These are phyloP conservation scores for Zygoascus meyerae DNA, from an alignment of 1,139 yeast species.

Conservation along the genomic window DNA sequence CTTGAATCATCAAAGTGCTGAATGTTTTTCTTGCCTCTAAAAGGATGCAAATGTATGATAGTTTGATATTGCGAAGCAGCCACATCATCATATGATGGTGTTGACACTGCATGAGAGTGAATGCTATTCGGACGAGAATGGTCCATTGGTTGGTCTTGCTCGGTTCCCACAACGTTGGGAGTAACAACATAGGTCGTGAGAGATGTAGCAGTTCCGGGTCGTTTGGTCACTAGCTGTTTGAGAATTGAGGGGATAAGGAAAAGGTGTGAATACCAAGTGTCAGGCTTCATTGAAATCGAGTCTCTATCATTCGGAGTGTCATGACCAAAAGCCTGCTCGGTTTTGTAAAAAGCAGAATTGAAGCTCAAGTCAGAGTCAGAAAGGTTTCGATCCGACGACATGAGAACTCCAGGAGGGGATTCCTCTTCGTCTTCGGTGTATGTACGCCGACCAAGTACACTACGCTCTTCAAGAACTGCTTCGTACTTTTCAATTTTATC, in stretches of 20 bases:
- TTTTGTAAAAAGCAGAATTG: too few species aligned
- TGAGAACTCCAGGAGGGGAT: not conserved
- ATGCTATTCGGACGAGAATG: not conserved
- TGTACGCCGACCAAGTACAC: slow-evolving; percentile 70
- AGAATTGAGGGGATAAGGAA: not conserved
- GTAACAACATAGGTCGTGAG: slow-evolving; percentile 3
- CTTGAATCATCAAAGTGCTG: not conserved
- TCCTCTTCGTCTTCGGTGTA: slow-evolving; percentile 54
- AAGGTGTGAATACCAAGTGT: not conserved
- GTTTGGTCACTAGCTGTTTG: not conserved
- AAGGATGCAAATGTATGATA: slow-evolving; percentile 9
- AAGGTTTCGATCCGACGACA: not conserved
- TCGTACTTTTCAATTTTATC: slow-evolving; percentile 59
- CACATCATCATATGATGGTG: not conserved
- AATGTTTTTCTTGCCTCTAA: not conserved
- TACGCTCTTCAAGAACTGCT: slow-evolving; percentile 59
- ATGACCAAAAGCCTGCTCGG: too few species aligned
- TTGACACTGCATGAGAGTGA: not conserved
- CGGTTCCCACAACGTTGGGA: not conserved
- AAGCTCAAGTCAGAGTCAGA: too few species aligned
- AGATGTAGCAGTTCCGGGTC: slow-evolving; percentile 5
- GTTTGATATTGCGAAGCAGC: slow-evolving; percentile 2
- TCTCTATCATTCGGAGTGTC: not conserved
- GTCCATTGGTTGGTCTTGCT: not conserved
- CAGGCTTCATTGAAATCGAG: not conserved